Percentiles rank a stretch among this genome's conserved stretches.
Conservation (phyloP, 208 protist species). For the Trypanosoma avium region DNA sequence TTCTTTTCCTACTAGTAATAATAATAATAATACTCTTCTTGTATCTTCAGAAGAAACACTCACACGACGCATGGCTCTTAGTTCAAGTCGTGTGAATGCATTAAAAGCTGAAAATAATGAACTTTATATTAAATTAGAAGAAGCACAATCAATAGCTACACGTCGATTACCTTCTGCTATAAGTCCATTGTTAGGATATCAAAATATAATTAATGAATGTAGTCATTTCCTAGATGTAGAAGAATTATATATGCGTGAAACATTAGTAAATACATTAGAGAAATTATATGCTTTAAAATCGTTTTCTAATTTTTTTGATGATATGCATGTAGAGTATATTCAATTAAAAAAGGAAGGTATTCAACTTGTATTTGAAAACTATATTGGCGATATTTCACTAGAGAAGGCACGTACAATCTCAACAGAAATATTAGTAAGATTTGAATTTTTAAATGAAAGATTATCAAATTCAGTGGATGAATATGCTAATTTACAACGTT, state of each 20-base stretch:
- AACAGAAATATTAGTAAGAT: background rate
- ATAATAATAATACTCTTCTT: too few species aligned
- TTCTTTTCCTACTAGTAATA: too few species aligned
- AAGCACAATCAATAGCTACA: background rate
- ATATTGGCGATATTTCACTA: background rate
- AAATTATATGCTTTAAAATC: background rate
- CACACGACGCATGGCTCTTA: background rate
- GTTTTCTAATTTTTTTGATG: background rate
- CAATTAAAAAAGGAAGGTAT: conserved; percentile 8
- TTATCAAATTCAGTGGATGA: background rate
- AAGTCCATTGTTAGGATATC: background rate
- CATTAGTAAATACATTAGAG: conserved; percentile 1
- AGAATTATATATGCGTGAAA: background rate
- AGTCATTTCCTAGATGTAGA: background rate
- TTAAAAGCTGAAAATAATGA: conserved; percentile 3
- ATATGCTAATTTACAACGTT: background rate
- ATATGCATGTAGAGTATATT: background rate
- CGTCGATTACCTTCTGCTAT: background rate
- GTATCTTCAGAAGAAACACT: background rate
- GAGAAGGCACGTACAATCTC: background rate
- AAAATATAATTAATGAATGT: conserved; percentile 1
- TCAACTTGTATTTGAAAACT: conserved; percentile 13
- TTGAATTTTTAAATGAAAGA: conserved; percentile 3
- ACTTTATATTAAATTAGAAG: background rate
- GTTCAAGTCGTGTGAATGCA: background rate